A percentile compares a stretch with the other conserved stretches of the same genome.
phyloP scores from a whole-genome alignment of 495 filamentous ascomycete genomes.

The Platismatia glauca region DNA sequence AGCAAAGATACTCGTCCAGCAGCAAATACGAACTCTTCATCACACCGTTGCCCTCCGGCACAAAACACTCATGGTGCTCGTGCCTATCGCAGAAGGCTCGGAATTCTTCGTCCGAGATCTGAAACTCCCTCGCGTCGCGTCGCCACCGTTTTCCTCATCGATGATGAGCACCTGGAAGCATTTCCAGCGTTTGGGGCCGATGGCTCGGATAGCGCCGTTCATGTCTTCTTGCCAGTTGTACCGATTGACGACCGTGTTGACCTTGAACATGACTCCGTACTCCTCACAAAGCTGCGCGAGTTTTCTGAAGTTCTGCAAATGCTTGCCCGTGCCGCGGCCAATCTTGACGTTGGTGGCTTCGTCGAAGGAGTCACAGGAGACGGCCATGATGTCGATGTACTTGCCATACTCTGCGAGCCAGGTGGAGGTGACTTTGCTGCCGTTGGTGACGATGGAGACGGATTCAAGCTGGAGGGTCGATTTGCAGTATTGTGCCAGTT shows the following conservation, averaged over 20 bases:
- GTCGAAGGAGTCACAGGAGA: slow-evolving; percentile 51
- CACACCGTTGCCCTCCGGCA: slow-evolving; percentile 43
- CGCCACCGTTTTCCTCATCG: slow-evolving; percentile 46
- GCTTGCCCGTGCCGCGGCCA: slow-evolving; percentile 40
- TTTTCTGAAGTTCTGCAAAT: slow-evolving; percentile 36
- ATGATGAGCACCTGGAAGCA: slow-evolving; percentile 49
- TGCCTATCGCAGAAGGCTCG: slow-evolving; percentile 41
- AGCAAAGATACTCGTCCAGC: slow-evolving; percentile 48
- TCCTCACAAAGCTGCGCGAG: slow-evolving; percentile 39
- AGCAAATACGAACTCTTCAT: slow-evolving; percentile 42
- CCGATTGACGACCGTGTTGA: slow-evolving; percentile 48
- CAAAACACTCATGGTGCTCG: slow-evolving; percentile 32
- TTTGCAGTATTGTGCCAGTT: slow-evolving; percentile 44
- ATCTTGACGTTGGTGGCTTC: slow-evolving; percentile 44
- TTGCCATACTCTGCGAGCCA: slow-evolving; percentile 36
- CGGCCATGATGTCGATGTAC: slow-evolving; percentile 46
- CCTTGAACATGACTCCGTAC: slow-evolving; percentile 46
- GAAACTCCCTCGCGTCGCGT: slow-evolving; percentile 39
- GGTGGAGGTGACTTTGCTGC: slow-evolving; percentile 37
- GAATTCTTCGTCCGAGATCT: slow-evolving; percentile 43
- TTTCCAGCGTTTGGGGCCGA: slow-evolving; percentile 51
- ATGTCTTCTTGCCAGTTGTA: slow-evolving; percentile 49
- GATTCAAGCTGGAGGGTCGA: slow-evolving; percentile 40
- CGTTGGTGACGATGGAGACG: slow-evolving; percentile 48
- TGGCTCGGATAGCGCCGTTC: slow-evolving; percentile 32